Percentiles rank a stretch among this genome's conserved stretches.
These are phyloP conservation scores for Auriscalpium microsporum DNA, from an alignment of 768 basidiomycete species.

Conservation along the genomic window DNA sequence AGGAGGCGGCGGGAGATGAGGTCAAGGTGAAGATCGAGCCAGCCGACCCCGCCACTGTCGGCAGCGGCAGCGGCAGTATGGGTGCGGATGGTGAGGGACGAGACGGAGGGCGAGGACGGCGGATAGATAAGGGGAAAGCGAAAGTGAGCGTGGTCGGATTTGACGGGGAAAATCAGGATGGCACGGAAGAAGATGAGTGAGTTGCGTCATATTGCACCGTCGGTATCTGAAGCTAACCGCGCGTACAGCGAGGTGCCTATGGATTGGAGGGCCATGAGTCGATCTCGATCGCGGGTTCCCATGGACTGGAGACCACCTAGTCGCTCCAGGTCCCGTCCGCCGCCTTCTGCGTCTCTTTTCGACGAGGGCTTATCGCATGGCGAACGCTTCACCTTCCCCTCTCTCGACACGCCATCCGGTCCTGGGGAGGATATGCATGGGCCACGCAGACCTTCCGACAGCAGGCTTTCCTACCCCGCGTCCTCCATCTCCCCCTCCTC, in stretches of 20 bases:
- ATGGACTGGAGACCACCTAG: conserved; percentile 87
- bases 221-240: conserved; percentile 16
- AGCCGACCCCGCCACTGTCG: conserved; percentile 15
- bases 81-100: conserved; percentile 13
- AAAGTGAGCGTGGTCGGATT: conserved; percentile 76
- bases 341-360: conserved; percentile 33
- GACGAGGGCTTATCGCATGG: conserved; percentile 17
- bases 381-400: conserved; percentile 15
- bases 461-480: conserved; percentile 15
- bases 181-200: conserved; percentile 66
- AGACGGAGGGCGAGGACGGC: conserved; percentile 54
- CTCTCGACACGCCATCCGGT: conserved; percentile 20
- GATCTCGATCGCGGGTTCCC: conserved; percentile 81
- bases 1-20: conserved; percentile 7
- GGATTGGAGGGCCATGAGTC: conserved; percentile 91
- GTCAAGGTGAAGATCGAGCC: conserved; percentile 17
- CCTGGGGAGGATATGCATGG: conserved; percentile 33
- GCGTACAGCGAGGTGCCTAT: conserved; percentile 52
- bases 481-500: conserved; percentile 17
- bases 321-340: conserved; percentile 71
- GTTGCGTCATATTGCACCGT: conserved; percentile 27
- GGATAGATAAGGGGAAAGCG: conserved; percentile 74
- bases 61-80: conserved; percentile 4
- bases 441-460: conserved; percentile 24
- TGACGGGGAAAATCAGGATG: conserved; percentile 67